Percentiles rank a stretch among this genome's conserved stretches.
These are phyloP conservation scores for Ambrosiella cleistominuta DNA, from an alignment of 2,329 filamentous ascomycete species.

Conservation along the genomic window DNA sequence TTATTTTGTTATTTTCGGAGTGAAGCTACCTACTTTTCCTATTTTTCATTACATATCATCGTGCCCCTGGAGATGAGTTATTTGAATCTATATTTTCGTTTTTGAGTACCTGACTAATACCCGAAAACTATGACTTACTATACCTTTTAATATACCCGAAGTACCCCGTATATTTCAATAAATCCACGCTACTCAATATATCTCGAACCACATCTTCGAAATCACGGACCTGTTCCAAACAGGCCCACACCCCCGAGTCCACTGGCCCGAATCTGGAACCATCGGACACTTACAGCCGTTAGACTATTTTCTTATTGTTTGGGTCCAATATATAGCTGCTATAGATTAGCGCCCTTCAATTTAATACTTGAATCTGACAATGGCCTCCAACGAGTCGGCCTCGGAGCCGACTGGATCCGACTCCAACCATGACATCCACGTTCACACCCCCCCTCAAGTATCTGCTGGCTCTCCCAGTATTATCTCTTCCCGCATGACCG, in stretches of 20 bases:
- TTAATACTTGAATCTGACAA: constrained; percentile 14
- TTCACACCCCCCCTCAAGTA: constrained; percentile 25
- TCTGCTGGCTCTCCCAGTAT: constrained; percentile 40
- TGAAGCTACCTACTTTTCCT: neutral
- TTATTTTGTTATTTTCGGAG: neutral
- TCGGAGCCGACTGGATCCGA: neutral
- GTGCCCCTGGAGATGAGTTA: neutral
- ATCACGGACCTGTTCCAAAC: neutral
- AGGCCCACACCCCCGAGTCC: neutral
- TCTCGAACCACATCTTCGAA: neutral
- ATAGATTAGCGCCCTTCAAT: neutral
- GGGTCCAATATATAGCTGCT: neutral
- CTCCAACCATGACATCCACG: neutral
- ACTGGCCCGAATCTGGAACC: neutral
- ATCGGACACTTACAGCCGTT: neutral
- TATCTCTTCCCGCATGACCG: constrained; percentile 57
- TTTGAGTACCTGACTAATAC: neutral
- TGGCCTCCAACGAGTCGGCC: constrained; percentile 23
- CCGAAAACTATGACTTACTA: neutral
- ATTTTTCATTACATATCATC: neutral
- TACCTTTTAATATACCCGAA: neutral
- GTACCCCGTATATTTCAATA: neutral
- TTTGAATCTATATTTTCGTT: neutral
- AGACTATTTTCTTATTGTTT: neutral
- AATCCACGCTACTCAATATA: neutral